A percentile compares a stretch with the other conserved stretches of the same genome.
Evolutionary conservation across 495 filamentous ascomycete species (phyloP).

Genomic region (Penicillium goetzii): DNA sequence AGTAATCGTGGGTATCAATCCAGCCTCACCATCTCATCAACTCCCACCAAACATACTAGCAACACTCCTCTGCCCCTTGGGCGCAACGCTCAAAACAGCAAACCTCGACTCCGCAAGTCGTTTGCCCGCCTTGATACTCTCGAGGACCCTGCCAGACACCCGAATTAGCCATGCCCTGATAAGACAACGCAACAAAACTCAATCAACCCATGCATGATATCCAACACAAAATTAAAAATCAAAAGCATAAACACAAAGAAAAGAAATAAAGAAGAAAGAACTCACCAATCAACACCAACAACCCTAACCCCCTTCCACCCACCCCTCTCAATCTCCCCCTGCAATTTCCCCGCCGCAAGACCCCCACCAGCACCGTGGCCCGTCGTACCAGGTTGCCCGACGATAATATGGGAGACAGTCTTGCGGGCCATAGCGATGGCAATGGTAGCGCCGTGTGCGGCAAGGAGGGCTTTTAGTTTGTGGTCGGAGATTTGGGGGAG

Average conservation of each 20-base stretch:
- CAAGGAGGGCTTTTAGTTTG: slow-evolving; percentile 77
- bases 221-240: too few relatives aligned
- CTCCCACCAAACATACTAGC: slow-evolving; percentile 48
- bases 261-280: slow-evolving; percentile 6
- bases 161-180: background rate
- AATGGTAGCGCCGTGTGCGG: slow-evolving; percentile 69
- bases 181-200: background rate
- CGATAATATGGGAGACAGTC: slow-evolving; percentile 83
- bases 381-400: slow-evolving; percentile 57
- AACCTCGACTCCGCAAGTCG: slow-evolving; percentile 76
- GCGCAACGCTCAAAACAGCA: slow-evolving; percentile 59
- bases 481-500: slow-evolving; percentile 82
- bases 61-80: slow-evolving; percentile 66
- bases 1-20: background rate
- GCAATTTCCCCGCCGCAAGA: slow-evolving; percentile 76
- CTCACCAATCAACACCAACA: slow-evolving; percentile 82
- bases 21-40: background rate
- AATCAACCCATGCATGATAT: slow-evolving; percentile 10
- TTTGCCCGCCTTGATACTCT: slow-evolving; percentile 76
- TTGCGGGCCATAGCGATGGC: slow-evolving; percentile 69
- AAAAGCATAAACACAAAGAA: slow-evolving; percentile 14
- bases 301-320: slow-evolving; percentile 68
- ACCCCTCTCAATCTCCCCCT: slow-evolving; percentile 74
- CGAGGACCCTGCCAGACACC: slow-evolving; percentile 62
- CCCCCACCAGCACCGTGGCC: slow-evolving; percentile 71